These are phyloP conservation scores for Cyclospora cayetanensis DNA, from an alignment of 169 alveolate genomes.

Conservation along the genomic window DNA sequence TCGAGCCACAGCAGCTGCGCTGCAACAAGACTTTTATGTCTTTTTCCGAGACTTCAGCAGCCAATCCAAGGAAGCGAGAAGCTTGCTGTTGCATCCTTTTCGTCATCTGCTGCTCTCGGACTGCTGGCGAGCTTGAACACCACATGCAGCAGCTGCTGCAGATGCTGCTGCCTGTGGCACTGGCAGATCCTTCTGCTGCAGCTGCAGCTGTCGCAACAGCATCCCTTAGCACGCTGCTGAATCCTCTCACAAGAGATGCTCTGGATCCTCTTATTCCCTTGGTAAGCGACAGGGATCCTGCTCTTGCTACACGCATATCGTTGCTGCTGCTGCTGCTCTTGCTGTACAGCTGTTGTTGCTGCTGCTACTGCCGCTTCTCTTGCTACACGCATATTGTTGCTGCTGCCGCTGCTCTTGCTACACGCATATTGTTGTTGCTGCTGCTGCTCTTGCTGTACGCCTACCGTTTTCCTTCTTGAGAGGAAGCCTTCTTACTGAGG, in stretches of 20 bases:
- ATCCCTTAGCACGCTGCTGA: background rate
- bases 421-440: no score
- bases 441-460: no score
- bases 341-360: background rate
- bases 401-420: no score
- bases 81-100: slow-evolving; percentile 3
- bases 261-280: slow-evolving; percentile 7
- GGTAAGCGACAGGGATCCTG: background rate
- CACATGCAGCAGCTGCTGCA: slow-evolving; percentile 33
- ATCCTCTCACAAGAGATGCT: background rate
- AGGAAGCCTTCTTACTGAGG: no score
- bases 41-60: background rate
- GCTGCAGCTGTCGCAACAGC: slow-evolving; percentile 7
- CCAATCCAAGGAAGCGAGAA: background rate
- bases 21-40: background rate
- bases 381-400: no score
- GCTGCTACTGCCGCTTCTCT: background rate
- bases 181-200: slow-evolving; percentile 10
- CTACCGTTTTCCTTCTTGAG: no score
- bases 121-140: background rate
- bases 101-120: slow-evolving; percentile 11
- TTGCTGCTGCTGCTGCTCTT: no score
- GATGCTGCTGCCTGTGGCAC: slow-evolving; percentile 14
- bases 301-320: background rate
- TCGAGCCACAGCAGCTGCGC: background rate